Conservation (phyloP, 2,329 filamentous ascomycete species). For the Aspergillus luchuensis region DNA sequence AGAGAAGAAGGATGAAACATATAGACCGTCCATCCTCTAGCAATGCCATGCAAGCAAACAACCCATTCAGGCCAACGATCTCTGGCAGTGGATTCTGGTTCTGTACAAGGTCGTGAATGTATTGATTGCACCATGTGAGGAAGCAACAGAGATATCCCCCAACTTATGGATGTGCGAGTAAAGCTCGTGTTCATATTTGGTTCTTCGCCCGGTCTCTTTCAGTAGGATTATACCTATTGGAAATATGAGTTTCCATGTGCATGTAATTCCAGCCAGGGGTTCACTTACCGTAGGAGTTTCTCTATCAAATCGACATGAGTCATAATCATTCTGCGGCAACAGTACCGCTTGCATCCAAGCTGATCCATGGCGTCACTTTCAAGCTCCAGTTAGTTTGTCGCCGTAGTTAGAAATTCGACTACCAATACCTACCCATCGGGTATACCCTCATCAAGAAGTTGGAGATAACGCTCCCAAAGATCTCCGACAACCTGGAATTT, state of each 20-base stretch:
- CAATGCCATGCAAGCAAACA: not conserved
- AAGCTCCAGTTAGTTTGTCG: conserved; percentile 15
- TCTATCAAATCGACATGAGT: conserved; percentile 98
- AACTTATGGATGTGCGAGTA: not conserved
- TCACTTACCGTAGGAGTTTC: conserved; percentile 84
- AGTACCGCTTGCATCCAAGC: conserved; percentile 91
- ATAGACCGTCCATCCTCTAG: not conserved
- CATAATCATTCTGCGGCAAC: conserved; percentile 99
- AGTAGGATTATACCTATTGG: conserved; percentile 51
- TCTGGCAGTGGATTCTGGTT: not conserved
- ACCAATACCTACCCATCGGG: conserved; percentile 67
- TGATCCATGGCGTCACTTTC: conserved; percentile 91
- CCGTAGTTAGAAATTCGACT: not conserved
- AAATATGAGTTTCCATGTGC: not conserved
- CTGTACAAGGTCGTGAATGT: not conserved
- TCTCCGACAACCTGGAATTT: conserved; percentile 81
- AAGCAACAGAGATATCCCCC: not conserved
- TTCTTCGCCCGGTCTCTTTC: conserved; percentile 50
- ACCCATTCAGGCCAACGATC: not conserved
- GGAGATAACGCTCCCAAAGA: conserved; percentile 94
- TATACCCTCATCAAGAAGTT: conserved; percentile 77
- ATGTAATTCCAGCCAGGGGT: not conserved
- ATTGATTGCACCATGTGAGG: too few species aligned
- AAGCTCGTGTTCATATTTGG: conserved; percentile 18
- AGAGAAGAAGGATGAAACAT: not conserved